Evolutionary conservation across 2,329 filamentous ascomycete species (phyloP).

Genomic region (Fusarium lyarnte): DNA sequence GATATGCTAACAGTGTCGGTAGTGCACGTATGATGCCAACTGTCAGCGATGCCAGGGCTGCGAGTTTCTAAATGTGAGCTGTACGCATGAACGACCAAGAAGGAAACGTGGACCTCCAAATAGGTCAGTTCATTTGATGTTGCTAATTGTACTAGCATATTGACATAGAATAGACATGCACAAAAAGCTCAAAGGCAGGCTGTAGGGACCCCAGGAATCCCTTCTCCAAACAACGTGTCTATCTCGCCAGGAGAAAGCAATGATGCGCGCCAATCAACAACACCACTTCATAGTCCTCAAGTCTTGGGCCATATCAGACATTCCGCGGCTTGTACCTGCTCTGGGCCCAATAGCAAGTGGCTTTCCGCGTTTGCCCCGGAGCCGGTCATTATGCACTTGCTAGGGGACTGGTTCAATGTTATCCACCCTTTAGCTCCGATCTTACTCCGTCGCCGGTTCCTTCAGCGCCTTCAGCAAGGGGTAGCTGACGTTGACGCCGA

Average conservation of each 20-base stretch:
- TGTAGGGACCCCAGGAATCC: background rate
- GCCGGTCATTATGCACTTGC: conserved; percentile 24
- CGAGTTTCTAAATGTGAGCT: conserved; percentile 26
- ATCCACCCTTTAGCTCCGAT: conserved; percentile 50
- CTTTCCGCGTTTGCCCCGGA: conserved; percentile 32
- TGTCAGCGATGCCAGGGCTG: conserved; percentile 29
- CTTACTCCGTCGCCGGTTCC: conserved; percentile 45
- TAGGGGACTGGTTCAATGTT: conserved; percentile 50
- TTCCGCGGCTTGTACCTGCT: background rate
- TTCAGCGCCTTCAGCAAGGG: conserved; percentile 41
- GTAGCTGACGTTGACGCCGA: conserved; percentile 40
- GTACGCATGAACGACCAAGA: conserved; percentile 33
- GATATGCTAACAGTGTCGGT: background rate
- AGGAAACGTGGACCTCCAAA: conserved; percentile 40
- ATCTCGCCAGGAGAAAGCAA: background rate
- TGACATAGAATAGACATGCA: conserved; percentile 12
- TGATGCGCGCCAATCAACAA: background rate
- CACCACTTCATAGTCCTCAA: conserved; percentile 10
- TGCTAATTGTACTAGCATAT: background rate
- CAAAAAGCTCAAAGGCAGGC: background rate
- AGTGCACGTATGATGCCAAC: conserved; percentile 32
- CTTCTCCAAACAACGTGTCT: background rate
- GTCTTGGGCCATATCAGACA: background rate
- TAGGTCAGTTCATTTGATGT: background rate
- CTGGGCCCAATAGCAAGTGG: conserved; percentile 7